These are phyloP conservation scores for Porcisia hertigi DNA, from an alignment of 208 protist species.

Conservation along the genomic window DNA sequence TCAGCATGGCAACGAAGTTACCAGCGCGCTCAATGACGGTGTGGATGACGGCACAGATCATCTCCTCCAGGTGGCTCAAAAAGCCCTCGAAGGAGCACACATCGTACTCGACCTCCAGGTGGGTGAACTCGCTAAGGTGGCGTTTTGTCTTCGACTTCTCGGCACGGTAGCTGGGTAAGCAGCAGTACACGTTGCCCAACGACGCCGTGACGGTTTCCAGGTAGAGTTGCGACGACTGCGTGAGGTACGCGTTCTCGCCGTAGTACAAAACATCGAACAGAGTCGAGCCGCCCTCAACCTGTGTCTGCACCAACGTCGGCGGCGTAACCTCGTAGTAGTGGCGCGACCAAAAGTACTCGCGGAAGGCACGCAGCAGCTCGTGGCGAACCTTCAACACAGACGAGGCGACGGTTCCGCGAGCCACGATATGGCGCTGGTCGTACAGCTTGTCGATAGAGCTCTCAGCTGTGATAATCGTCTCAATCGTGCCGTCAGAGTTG, in stretches of 20 bases:
- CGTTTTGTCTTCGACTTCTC: conserved; percentile 97
- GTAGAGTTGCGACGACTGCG: conserved; percentile 99
- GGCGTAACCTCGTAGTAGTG: conserved; percentile 96
- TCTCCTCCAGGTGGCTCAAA: conserved; percentile 93
- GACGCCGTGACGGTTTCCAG: conserved; percentile 96
- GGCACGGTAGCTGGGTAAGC: conserved; percentile 97
- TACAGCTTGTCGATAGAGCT: conserved; percentile 92
- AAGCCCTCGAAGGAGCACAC: conserved; percentile 98
- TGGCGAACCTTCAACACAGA: conserved; percentile 92
- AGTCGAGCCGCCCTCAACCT: conserved; percentile 98
- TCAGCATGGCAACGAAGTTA: conserved; percentile 89
- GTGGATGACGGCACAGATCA: conserved; percentile 91
- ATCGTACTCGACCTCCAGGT: conserved; percentile 97
- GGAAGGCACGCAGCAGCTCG: conserved; percentile 90
- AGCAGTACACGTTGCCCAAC: conserved; percentile 96
- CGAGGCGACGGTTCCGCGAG: conserved; percentile 91
- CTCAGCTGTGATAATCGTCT: conserved; percentile 92
- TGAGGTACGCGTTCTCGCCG: conserved; percentile 97
- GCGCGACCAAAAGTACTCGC: conserved; percentile 94
- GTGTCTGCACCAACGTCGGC: conserved; percentile 98
- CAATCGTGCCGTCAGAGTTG: conserved; percentile 76
- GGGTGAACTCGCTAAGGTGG: conserved; percentile 99
- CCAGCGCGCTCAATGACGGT: conserved; percentile 68
- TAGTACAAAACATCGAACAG: conserved; percentile 99
- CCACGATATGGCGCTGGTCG: conserved; percentile 95